Evolutionary conservation across 1,284 basidiomycete genomes (phyloP).

Genomic region (Cystobasidium slooffiae): DNA sequence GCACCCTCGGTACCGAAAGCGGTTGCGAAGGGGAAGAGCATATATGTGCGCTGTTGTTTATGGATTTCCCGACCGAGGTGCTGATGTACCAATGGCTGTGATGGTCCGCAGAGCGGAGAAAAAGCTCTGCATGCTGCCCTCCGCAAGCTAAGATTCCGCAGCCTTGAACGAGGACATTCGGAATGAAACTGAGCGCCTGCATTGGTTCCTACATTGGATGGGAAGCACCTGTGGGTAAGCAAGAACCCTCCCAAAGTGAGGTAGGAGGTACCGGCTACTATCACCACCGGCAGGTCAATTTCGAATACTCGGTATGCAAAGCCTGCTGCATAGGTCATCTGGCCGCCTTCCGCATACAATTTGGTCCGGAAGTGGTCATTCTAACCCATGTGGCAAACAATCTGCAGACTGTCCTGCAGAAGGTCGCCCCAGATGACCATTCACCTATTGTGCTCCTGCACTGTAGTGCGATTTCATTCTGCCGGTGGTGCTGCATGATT

Average conservation of each 20-base stretch:
- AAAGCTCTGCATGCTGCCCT: slow-evolving; percentile 78
- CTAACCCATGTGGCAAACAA: too few relatives aligned
- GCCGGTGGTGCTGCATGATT: neutral
- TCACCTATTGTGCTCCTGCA: too few relatives aligned
- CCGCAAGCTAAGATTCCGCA: slow-evolving; percentile 74
- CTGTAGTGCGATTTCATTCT: neutral
- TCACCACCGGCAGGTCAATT: too few relatives aligned
- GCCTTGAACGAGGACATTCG: slow-evolving; percentile 56
- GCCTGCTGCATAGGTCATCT: too few relatives aligned
- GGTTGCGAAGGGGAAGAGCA: slow-evolving; percentile 60
- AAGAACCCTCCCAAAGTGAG: too few relatives aligned
- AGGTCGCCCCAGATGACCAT: too few relatives aligned
- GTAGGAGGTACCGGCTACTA: too few relatives aligned
- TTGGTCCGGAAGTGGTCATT: too few relatives aligned
- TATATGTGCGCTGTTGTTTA: slow-evolving; percentile 81
- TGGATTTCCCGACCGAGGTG: slow-evolving; percentile 63
- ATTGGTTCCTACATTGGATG: slow-evolving; percentile 7
- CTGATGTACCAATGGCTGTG: slow-evolving; percentile 44
- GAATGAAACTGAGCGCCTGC: slow-evolving; percentile 28
- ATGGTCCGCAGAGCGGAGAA: slow-evolving; percentile 61
- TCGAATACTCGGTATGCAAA: too few relatives aligned
- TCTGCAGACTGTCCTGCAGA: too few relatives aligned
- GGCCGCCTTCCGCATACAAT: too few relatives aligned
- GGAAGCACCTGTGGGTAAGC: neutral
- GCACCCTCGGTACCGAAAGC: slow-evolving; percentile 70